These are phyloP conservation scores for Urochloa ruziziensis DNA, from an alignment of 176 grass and related monocot species.

Conservation along the genomic window DNA sequence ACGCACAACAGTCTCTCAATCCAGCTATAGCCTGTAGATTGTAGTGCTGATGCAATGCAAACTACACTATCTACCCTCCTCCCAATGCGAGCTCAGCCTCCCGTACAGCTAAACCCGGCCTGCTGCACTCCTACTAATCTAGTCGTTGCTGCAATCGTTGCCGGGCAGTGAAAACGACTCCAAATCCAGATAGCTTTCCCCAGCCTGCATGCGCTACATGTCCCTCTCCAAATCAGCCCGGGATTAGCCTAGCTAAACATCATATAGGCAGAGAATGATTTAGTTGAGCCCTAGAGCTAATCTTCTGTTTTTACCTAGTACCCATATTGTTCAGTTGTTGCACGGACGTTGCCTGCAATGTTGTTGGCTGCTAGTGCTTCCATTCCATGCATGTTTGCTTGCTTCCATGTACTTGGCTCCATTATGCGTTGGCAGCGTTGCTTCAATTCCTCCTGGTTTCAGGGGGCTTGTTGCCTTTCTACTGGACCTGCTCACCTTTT, in stretches of 20 bases:
- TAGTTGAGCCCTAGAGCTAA: background rate
- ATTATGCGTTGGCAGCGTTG: too few relatives aligned
- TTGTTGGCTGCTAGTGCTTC: too few relatives aligned
- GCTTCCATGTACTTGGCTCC: background rate
- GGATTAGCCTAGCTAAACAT: background rate
- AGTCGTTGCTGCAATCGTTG: too few relatives aligned
- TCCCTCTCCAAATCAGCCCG: background rate
- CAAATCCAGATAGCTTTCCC: background rate
- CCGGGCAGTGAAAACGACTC: background rate
- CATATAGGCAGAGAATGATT: too few relatives aligned
- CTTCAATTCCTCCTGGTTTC: conserved; percentile 27
- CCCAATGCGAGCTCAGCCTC: background rate
- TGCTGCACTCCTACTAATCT: background rate
- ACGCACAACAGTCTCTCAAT: too few relatives aligned
- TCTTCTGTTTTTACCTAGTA: background rate
- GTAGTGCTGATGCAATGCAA: too few relatives aligned
- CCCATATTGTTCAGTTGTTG: background rate
- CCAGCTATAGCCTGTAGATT: too few relatives aligned
- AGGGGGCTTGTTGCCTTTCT: background rate
- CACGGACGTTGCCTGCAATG: background rate
- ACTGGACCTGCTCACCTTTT: background rate
- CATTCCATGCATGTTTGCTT: background rate
- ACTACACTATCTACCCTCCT: too few relatives aligned
- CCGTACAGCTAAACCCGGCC: background rate
- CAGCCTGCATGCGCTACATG: background rate